Evolutionary conservation across 2,329 filamentous ascomycete species (phyloP).

Genomic region (Botrytis hyacinthi): DNA sequence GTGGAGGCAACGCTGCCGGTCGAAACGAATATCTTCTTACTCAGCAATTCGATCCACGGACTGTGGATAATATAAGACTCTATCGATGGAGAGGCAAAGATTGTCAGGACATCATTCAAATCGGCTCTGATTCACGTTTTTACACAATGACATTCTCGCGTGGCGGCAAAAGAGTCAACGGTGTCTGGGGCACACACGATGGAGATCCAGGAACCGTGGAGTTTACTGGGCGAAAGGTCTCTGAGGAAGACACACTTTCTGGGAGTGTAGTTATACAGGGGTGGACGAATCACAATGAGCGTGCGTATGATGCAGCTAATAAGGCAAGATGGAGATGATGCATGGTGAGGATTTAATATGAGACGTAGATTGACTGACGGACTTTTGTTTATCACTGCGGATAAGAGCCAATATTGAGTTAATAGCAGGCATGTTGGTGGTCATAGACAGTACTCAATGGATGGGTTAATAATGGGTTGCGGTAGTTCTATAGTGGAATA

Average conservation of each 20-base stretch:
- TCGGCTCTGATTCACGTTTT: background rate
- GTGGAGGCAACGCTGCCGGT: background rate
- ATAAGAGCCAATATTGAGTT: background rate
- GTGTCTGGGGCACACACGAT: background rate
- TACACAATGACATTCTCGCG: background rate
- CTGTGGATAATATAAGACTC: background rate
- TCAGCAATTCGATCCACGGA: background rate
- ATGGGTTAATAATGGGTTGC: background rate
- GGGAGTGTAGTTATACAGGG: background rate
- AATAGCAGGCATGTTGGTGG: background rate
- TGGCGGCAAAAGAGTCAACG: background rate
- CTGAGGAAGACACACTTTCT: background rate
- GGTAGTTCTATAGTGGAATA: background rate
- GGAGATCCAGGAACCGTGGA: background rate
- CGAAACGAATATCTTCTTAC: background rate
- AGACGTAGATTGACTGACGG: background rate
- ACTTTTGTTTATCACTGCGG: background rate
- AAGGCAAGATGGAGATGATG: background rate
- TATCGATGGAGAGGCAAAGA: constrained; percentile 12
- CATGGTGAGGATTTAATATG: background rate
- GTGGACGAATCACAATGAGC: background rate
- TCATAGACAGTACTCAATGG: background rate
- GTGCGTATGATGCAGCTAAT: background rate
- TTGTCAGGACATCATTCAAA: background rate
- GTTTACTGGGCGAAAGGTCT: background rate